Evolutionary conservation across 306 rosid genomes (phyloP).

Genomic region (Castanea crenata): DNA sequence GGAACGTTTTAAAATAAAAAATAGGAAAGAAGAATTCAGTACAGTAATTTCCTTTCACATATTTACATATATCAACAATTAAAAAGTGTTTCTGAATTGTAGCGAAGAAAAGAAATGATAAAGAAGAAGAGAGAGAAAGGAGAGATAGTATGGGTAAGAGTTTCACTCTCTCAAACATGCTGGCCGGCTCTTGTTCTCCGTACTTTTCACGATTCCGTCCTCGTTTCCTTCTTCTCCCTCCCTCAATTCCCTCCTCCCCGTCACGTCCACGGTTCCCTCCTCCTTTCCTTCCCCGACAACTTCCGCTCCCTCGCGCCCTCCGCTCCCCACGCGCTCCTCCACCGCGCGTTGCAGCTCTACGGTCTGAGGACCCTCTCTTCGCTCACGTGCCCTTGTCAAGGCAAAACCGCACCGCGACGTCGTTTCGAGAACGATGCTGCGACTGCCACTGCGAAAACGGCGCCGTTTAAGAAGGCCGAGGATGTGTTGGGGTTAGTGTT

Average conservation of each 20-base stretch:
- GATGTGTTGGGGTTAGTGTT: conserved; percentile 30
- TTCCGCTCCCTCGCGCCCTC: neutral
- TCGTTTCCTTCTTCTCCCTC: conserved; percentile 30
- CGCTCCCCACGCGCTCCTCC: neutral
- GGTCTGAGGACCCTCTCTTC: conserved; percentile 21
- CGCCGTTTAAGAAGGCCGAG: conserved; percentile 2
- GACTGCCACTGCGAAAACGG: neutral
- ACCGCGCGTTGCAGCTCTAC: conserved; percentile 26
- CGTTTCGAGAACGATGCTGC: too few relatives aligned
- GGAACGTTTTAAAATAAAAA: too few relatives aligned
- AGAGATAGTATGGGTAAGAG: conserved; percentile 38
- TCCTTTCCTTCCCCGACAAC: conserved; percentile 24
- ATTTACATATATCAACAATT: too few relatives aligned
- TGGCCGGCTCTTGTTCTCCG: conserved; percentile 28
- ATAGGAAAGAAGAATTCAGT: too few relatives aligned
- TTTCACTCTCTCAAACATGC: conserved; percentile 19
- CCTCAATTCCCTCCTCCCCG: neutral
- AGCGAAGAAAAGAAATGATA: neutral
- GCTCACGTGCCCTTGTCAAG: conserved; percentile 22
- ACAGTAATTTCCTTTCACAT: too few relatives aligned
- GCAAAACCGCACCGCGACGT: too few relatives aligned
- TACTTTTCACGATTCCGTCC: conserved; percentile 11
- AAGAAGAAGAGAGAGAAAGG: conserved; percentile 11
- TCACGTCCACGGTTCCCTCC: conserved; percentile 15
- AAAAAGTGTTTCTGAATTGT: too few relatives aligned